Evolutionary conservation across 257 asterid genomes (phyloP), one percentile per base, ranked within the genome.

Genomic region (Solanum chilense): DNA sequence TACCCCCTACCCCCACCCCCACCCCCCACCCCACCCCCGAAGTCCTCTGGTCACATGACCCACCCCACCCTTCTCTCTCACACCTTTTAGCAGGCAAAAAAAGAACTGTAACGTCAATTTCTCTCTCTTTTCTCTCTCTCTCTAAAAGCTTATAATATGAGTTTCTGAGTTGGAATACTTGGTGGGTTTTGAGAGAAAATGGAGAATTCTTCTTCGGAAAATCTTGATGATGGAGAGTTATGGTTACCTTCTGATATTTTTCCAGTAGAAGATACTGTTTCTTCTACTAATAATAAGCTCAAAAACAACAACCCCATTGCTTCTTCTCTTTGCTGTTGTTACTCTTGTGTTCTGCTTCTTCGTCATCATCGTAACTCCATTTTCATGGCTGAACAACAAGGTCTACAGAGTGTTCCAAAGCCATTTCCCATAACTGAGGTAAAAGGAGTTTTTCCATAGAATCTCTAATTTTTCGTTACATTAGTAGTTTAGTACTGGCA

Each of bases 231-330:
- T 44, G 91, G 91, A 68, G 90, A 88, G 86, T 84, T 82, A 31
- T 90, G 91, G 91, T 82, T 90, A 45, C 91, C 91, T 11, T 74
- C 91, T 42, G 88, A 90, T 83, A 88, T 90, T 69, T 90, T 90
- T 86, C 87, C 91, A 77, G 81, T 29, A 44, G 90, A 88, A 66
- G 90, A 88, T 44, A 14, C 88, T 13, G 64, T 80, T 44, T 29
- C 88, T 35, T 12, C 71, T 25, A n/a, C 75, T 58, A 41, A 47
- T 58, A n/a, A 37, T 42, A 29, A 78, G 41, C 35, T 68, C 33
- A 66, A 45, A 37, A 37, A 5, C 1, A 37, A 37, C 1, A 37
- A 37, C 39, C 39, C 39, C 39, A 37, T 37, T 37, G 7, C 39
- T 35, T 21, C 25, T 47, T 14, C 60, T 44, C 81, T 60, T 35